A percentile compares a stretch with the other conserved stretches of the same genome.
phyloP scores from a whole-genome alignment of 768 basidiomycete species.

The Pleurotus ostreatus region DNA sequence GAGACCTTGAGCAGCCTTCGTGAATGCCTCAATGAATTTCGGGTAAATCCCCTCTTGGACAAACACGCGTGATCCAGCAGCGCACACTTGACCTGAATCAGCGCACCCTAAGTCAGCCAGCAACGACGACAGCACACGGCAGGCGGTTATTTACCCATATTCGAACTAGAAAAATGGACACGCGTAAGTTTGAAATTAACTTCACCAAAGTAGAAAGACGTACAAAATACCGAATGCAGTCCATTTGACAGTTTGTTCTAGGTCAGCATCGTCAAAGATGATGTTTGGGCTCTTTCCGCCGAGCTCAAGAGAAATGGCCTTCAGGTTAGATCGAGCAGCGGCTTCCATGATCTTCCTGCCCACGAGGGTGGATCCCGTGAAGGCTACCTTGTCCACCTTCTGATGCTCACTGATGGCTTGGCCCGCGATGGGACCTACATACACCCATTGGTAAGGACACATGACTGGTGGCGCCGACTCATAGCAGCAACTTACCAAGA shows the following conservation, averaged over 20 bases:
- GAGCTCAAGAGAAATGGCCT: slow-evolving; percentile 67
- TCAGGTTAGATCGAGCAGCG: slow-evolving; percentile 61
- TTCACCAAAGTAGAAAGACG: slow-evolving; percentile 12
- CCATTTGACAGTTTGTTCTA: slow-evolving; percentile 58
- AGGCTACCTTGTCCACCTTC: slow-evolving; percentile 59
- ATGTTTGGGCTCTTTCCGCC: slow-evolving; percentile 68
- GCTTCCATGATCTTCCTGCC: slow-evolving; percentile 64
- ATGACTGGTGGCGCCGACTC: background rate
- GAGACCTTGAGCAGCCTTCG: slow-evolving; percentile 24
- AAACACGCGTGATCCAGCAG: slow-evolving; percentile 53
- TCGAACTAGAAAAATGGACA: slow-evolving; percentile 12
- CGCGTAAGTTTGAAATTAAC: too few relatives aligned
- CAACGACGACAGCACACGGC: background rate
- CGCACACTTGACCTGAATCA: slow-evolving; percentile 45
- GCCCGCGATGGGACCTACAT: slow-evolving; percentile 46
- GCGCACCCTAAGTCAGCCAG: slow-evolving; percentile 13
- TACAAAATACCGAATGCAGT: slow-evolving; percentile 56
- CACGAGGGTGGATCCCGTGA: slow-evolving; percentile 67
- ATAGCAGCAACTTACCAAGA: slow-evolving; percentile 29
- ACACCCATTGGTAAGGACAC: background rate
- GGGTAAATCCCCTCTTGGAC: slow-evolving; percentile 58
- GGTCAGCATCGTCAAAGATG: slow-evolving; percentile 58
- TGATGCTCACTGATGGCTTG: slow-evolving; percentile 52
- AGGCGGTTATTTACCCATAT: slow-evolving; percentile 8
- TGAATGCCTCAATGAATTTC: slow-evolving; percentile 44